Base-by-base conservation (phyloP, 495 filamentous ascomycete genomes). In the Hyphodiscus hymeniophilus region DNA sequence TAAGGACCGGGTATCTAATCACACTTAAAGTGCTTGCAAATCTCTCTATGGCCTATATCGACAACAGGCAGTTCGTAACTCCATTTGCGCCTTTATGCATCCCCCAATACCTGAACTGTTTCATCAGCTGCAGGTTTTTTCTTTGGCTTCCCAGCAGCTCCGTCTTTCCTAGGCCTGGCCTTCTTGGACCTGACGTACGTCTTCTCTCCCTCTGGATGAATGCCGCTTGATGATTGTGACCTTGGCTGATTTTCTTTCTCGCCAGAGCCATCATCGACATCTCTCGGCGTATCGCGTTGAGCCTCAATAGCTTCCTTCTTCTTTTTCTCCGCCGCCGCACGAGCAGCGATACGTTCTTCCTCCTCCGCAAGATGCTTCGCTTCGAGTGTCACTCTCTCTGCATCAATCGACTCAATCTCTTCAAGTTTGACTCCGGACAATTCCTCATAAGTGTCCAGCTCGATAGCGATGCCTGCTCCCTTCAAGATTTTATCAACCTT, bases 401-500 rank as follows among this genome's bases (percentile, higher is more conserved):
- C 76, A 48, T 83, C 78, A 22, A 83, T 74, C 38, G 65, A 64
- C 52, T 75, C 50, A 54, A 80, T 61, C 46, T 75, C 59, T 65
- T 70, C 68, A 56, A 80, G 67, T 41, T 67, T 66, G 17, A 71
- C 68, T 36, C 77, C 75, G 18, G 84, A 77, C 63, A 81, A 66
- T 32, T 73, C 65, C 38, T 82, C 74, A 60, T 82, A 89, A 42
- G 80, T 75, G 1, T 76, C 74, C 41, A 90, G 71, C 57, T 85
- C 79, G 49, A 85, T 80, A 30, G 56, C 48, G 39, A 80, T 68
- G 7, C 68, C 69, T 36, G 79, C 76, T 18, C 77, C 71, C 38
- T 81, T 65, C 6, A 96, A 69, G 0, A 84, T 80, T 4, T 72
- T 72, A 34, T 81, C 82, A 55, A 98, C 77, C 38, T 77, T 73